Base-by-base conservation (phyloP, 371 early-diverging fungal species). In the Lichtheimia ornata region DNA sequence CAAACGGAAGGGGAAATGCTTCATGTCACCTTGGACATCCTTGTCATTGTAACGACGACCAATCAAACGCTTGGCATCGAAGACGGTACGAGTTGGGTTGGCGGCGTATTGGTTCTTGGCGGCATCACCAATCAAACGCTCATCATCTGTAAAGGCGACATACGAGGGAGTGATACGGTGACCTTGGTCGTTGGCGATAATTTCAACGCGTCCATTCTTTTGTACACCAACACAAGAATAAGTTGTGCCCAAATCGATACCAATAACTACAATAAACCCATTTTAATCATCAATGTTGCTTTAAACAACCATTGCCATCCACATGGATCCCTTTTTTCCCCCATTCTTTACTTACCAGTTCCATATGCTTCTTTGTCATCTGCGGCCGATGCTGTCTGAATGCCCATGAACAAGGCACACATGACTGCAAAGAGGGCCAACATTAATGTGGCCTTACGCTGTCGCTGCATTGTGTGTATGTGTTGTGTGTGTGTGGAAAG, bases 171-270 rank as follows among this genome's bases (percentile, higher is more conserved):
- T 95, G 58, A 94, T 94, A 73, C 91, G 86, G 72, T 88, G 76
- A 61, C 93, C 93, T 63, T 85, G 86, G 63, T 88, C 85, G 77
- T 92, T 91, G 70, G 86, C 84, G 63, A 93, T 87, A 67, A 94
- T 92, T 65, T 85, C 84, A 62, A 93, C 95, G 63, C 91, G 84
- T 61, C 97, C 94, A 65, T 84, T 89, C 77, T 92, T 93, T 68
- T 93, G 92, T 40, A 96, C 90, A 64, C 96, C 91, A 35, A 95
- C 95, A 76, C 98, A 98, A 52, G 98, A 97, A 87, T 98, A 97
- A 70, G 99, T 99, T 63, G 99, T 99, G 73, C 99, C 99, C 71
- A 99, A 84, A 88, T 99, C 99, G 51, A 77, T 77, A 74, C 78
- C 78, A 69, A 81, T 76, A 4, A 76, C 76, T 79, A 69, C 58